Base-by-base conservation (phyloP, 345 rosid species). In the Mangifera indica region DNA sequence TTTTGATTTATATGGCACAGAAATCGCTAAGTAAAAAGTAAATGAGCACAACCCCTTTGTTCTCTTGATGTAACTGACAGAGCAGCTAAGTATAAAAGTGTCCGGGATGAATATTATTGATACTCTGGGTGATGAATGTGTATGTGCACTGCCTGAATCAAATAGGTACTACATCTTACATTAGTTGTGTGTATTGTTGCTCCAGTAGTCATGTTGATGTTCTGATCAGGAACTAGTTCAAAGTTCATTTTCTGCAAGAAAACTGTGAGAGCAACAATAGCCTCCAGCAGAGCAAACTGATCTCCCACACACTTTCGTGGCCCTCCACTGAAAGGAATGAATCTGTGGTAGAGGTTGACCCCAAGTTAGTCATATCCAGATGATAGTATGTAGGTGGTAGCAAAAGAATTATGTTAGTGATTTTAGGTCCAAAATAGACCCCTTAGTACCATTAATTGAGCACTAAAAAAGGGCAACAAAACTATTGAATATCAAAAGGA, bases 251-350 rank as follows among this genome's bases (percentile, higher is more conserved):
- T 86, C 76, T 92, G 93, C 51, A 94, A 83, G 76, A 84, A 90
- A 63, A 94, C 62, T 10, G 97, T 82, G 2, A 94, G 97, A 11
- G 95, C 83, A 71, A 94, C 97, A 29, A 90, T 84, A 13, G 97
- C 91, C 71, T 94, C 98, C 69, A 94, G 84, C 78, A 94, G 64
- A 55, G 97, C 97, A 87, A 94, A 94, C 70, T 94, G 98, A 76
- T 94, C 97, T 1, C 98, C 98, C 17, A 94, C 95, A 55, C 98
- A 92, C 67, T 92, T 94, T 24, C 97, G 93, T 34, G 98, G 97
- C 26, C 97, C 98, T 78, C 98, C 98, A 26, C 97, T 89, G 74
- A 94, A 92, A 3, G 98, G 98, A 78, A 94, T 92, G 74, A 84
- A 92, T 79, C 98, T 94, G 81, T 24, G 29, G 58, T 34, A 60